A percentile compares a stretch with the other conserved stretches of the same genome.
Conservation (phyloP, 257 asterid genomes). For the Jaltomata sinuosa region DNA sequence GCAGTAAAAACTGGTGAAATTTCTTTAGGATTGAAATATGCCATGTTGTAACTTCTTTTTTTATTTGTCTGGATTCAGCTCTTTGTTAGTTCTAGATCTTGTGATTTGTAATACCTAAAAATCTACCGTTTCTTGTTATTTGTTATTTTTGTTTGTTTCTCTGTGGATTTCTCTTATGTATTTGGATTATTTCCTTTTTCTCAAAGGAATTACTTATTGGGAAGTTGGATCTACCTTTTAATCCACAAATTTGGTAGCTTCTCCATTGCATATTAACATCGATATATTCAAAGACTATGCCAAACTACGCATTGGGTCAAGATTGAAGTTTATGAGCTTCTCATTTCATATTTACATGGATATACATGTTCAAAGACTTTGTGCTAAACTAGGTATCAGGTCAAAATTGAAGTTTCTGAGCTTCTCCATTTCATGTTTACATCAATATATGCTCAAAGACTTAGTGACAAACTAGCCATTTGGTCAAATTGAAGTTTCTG, state of each 20-base stretch:
- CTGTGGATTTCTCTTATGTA: background rate
- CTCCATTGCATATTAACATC: background rate
- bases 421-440: background rate
- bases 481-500: background rate
- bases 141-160: background rate
- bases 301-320: background rate
- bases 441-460: background rate
- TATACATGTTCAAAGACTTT: background rate
- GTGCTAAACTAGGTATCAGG: background rate
- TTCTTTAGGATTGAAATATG: constrained; percentile 18
- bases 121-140: background rate
- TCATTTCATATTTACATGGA: background rate
- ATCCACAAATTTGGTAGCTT: background rate
- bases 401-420: background rate
- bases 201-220: constrained; percentile 3
- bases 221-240: background rate
- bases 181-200: constrained; percentile 7
- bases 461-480: background rate
- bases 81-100: constrained; percentile 12
- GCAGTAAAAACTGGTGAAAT: constrained; percentile 16
- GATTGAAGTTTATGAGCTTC: background rate
- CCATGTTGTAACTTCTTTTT: constrained; percentile 19
- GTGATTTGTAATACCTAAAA: constrained; percentile 3
- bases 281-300: background rate
- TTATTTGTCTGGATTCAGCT: background rate